Evolutionary conservation across 345 rosid species (phyloP).

Genomic region (Salix viminalis): DNA sequence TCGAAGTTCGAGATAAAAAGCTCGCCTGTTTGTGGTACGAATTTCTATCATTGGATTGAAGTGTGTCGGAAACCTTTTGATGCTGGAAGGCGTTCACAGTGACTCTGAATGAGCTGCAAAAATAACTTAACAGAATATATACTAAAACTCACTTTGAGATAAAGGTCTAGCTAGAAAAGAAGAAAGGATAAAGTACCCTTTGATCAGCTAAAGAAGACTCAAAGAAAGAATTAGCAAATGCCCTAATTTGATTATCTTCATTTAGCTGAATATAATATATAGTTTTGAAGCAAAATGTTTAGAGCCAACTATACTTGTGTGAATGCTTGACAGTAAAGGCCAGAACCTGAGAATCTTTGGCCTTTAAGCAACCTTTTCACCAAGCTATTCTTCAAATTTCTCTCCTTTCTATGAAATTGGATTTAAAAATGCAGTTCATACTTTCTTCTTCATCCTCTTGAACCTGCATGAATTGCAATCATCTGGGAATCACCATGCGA

Average conservation of each 20-base stretch:
- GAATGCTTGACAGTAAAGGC: slow-evolving; percentile 31
- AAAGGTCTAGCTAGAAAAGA: not conserved
- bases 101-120: not conserved
- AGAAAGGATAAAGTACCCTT: not conserved
- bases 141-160: not conserved
- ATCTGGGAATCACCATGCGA: slow-evolving; percentile 27
- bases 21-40: not conserved
- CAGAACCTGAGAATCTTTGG: slow-evolving; percentile 59
- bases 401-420: slow-evolving; percentile 9
- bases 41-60: not conserved
- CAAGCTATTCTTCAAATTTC: slow-evolving; percentile 65
- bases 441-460: slow-evolving; percentile 3
- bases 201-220: not conserved
- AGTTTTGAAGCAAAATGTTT: not conserved
- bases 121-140: not conserved
- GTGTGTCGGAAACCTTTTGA: not conserved
- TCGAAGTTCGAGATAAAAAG: not conserved
- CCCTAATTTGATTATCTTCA: not conserved
- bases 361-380: slow-evolving; percentile 83
- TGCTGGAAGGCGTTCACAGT: not conserved
- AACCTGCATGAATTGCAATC: slow-evolving; percentile 16
- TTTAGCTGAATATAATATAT: not conserved
- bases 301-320: slow-evolving; percentile 3
- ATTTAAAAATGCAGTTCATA: not conserved
- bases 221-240: not conserved